phyloP scores from a whole-genome alignment of 352 stramenopile genomes.

The Globisporangium perplexum region DNA sequence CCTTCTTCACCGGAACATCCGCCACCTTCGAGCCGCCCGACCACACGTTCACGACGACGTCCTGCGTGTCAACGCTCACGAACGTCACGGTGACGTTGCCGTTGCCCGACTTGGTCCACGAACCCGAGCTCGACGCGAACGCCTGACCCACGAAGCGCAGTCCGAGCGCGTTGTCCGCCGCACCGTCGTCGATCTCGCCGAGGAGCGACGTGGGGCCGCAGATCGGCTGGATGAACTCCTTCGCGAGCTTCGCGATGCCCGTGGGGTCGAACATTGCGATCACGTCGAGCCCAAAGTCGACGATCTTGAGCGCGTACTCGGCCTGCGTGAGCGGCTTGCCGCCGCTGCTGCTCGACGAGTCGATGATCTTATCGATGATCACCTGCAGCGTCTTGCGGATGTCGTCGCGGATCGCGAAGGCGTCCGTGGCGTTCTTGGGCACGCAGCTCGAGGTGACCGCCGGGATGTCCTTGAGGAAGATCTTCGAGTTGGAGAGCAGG shows the following conservation, averaged over 20 bases:
- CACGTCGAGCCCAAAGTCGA: slow-evolving; percentile 29
- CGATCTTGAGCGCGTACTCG: slow-evolving; percentile 34
- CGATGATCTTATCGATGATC: slow-evolving; percentile 53
- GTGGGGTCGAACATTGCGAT: slow-evolving; percentile 47
- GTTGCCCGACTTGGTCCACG: slow-evolving; percentile 37
- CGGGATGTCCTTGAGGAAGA: slow-evolving; percentile 44
- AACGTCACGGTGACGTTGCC: slow-evolving; percentile 37
- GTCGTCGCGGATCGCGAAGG: slow-evolving; percentile 37
- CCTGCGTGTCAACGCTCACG: slow-evolving; percentile 26
- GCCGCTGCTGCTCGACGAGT: slow-evolving; percentile 17
- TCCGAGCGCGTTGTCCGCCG: slow-evolving; percentile 29
- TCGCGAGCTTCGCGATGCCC: slow-evolving; percentile 34
- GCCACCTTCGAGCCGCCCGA: slow-evolving; percentile 29
- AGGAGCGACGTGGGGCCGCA: slow-evolving; percentile 52
- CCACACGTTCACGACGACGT: slow-evolving; percentile 39
- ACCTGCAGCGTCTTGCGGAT: slow-evolving; percentile 48
- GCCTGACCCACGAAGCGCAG: slow-evolving; percentile 31
- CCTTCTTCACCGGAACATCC: slow-evolving; percentile 25
- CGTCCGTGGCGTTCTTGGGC: slow-evolving; percentile 25
- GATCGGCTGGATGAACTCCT: slow-evolving; percentile 52
- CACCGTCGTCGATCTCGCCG: slow-evolving; percentile 51
- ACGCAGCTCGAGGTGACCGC: slow-evolving; percentile 38
- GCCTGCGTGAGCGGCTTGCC: slow-evolving; percentile 27
- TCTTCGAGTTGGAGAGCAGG: slow-evolving; percentile 27
- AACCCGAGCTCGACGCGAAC: slow-evolving; percentile 31